These are phyloP conservation scores for Xylariaceae sp. DNA, from an alignment of 2,329 filamentous ascomycete genomes.

Conservation along the genomic window DNA sequence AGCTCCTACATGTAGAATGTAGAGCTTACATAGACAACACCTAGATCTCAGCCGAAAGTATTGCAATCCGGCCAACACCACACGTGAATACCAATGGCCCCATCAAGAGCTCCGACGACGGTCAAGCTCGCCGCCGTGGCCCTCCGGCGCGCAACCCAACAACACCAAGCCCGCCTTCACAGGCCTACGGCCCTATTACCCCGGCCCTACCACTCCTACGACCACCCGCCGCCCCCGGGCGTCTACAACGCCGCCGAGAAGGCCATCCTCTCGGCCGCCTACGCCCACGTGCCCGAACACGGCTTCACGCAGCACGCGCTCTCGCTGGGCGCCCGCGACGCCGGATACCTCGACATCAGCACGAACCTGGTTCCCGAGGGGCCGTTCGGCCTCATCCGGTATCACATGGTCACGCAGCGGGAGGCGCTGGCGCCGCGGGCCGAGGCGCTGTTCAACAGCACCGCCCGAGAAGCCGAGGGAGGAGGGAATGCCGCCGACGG, in stretches of 20 bases:
- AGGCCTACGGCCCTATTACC: background rate
- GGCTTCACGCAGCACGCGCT: slow-evolving; percentile 81
- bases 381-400: slow-evolving; percentile 79
- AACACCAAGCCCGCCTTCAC: background rate
- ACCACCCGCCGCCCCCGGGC: slow-evolving; percentile 62
- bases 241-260: slow-evolving; percentile 71
- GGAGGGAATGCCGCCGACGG: slow-evolving; percentile 19
- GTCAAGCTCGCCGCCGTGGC: slow-evolving; percentile 14
- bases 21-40: no score
- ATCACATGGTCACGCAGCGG: slow-evolving; percentile 72
- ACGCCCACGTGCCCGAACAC: slow-evolving; percentile 74
- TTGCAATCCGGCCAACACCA: background rate
- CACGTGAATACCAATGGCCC: slow-evolving; percentile 29
- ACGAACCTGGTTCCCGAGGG: slow-evolving; percentile 80
- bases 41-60: no score
- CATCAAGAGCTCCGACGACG: slow-evolving; percentile 28
- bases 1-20: background rate
- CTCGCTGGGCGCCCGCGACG: slow-evolving; percentile 76
- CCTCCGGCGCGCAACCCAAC: slow-evolving; percentile 8
- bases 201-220: slow-evolving; percentile 71
- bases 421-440: slow-evolving; percentile 54
- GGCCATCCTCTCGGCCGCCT: slow-evolving; percentile 79
- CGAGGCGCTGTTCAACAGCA: slow-evolving; percentile 42
- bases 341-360: slow-evolving; percentile 84
- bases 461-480: no score